Base-by-base conservation (phyloP, 225 moss, liverwort and hornwort species). In the Thuidium tamariscinum region DNA sequence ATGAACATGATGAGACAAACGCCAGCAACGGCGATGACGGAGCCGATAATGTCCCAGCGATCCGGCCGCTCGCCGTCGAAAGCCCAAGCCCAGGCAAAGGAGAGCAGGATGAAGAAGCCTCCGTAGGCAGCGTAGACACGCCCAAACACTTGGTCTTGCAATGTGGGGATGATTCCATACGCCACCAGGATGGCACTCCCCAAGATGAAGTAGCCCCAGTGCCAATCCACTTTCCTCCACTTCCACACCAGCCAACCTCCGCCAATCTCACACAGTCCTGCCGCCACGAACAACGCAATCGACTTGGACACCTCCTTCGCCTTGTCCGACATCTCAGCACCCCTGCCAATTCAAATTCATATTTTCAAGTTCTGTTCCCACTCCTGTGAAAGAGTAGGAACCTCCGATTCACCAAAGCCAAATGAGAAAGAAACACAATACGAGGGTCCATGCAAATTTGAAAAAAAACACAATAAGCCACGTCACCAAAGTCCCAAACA, bases 161-260 rank as follows among this genome's bases (percentile, higher is more conserved):
- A 87, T 2, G 98, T 99, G 3, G 97, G 98, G 48, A 99, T 83
- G 16, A 99, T 83, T 11, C 96, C 98, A 77, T 97, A 99, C 25
- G 74, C 14, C 18, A 97, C 87, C 41, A 99, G 91, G 67, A 97
- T 84, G 16, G 89, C 86, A 49, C 95, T 94, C 29, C 97, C 97
- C 7, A 96, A 82, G 15, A 99, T 14, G 60, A 95, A 95, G 65
- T 78, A 99, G 3, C 90, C 96, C 95, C 97, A 97, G 56, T 97
- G 94, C 97, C 96, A 97, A 49, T 85, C 89, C 17, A 78, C 88
- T 85, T 91, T 97, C 64, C 97, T 91, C 97, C 96, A 99, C 86
- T 99, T 95, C 98, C 98, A 99, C 60, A 99, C 97, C 67, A 99
- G 80, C 97, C 98, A 97, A 36, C 98, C 98, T 34, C 98, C 98